These are phyloP conservation scores for Penicillium sp. DNA, from an alignment of 2,329 filamentous ascomycete genomes.

Conservation along the genomic window DNA sequence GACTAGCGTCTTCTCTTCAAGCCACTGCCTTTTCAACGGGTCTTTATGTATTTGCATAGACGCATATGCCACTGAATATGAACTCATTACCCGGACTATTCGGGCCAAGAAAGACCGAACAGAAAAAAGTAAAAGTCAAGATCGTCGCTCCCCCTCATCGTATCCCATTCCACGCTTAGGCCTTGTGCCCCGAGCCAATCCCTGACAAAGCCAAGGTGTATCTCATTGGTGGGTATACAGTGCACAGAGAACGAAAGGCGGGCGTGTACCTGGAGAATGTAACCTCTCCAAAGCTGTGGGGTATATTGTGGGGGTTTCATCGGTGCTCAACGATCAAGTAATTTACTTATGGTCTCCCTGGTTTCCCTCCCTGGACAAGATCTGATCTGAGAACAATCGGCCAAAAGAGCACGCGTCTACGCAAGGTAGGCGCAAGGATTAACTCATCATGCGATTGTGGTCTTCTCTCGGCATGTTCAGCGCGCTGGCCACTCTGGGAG, in stretches of 20 bases:
- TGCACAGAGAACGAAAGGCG: background rate
- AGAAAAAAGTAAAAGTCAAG: background rate
- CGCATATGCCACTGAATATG: background rate
- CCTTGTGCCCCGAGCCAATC: background rate
- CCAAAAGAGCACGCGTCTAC: too few species aligned
- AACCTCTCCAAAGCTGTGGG: background rate
- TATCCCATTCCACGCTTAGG: background rate
- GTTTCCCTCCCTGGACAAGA: background rate
- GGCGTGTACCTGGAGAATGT: background rate
- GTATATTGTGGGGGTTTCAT: background rate
- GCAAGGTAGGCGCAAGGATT: too few species aligned
- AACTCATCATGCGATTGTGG: background rate
- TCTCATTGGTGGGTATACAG: background rate
- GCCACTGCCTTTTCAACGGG: background rate
- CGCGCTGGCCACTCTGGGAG: slow-evolving; percentile 2
- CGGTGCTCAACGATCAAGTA: background rate
- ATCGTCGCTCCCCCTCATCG: background rate
- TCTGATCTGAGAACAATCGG: background rate
- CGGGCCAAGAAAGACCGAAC: background rate
- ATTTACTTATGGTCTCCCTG: background rate
- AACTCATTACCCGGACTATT: background rate
- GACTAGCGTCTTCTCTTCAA: background rate
- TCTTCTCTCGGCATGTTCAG: background rate
- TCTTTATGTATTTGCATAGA: too few species aligned
- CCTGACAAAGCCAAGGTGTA: background rate